Conservation (phyloP, 2,329 filamentous ascomycete species). For the Colletotrichum higginsianum region DNA sequence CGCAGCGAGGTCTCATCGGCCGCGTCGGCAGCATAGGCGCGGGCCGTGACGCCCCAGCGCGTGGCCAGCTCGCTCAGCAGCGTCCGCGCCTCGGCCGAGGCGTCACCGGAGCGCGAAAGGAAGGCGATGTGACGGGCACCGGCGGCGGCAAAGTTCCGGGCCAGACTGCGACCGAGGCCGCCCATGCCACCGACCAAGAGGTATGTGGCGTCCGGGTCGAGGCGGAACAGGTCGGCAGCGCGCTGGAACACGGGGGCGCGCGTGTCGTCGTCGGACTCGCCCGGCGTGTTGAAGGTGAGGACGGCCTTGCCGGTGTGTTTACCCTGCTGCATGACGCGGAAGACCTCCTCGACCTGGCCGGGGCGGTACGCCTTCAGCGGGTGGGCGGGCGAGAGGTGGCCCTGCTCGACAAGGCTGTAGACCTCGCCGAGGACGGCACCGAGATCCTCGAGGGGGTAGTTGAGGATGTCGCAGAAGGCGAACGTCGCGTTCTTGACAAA, state of each 20-base stretch:
- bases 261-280: too few relatives aligned
- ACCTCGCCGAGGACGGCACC: background rate
- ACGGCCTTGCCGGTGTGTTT: slow-evolving; percentile 60
- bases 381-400: slow-evolving; percentile 28
- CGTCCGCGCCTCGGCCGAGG: slow-evolving; percentile 22
- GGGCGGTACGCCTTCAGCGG: slow-evolving; percentile 43
- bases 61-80: too few relatives aligned
- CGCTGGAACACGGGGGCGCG: background rate
- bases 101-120: slow-evolving; percentile 47
- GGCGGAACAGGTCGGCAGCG: background rate
- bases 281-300: slow-evolving; percentile 11
- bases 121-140: slow-evolving; percentile 51
- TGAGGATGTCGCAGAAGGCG: slow-evolving; percentile 50
- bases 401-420: background rate
- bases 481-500: slow-evolving; percentile 58
- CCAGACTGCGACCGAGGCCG: slow-evolving; percentile 47
- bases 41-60: slow-evolving; percentile 5
- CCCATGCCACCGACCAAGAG: slow-evolving; percentile 51
- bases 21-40: slow-evolving; percentile 51
- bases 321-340: slow-evolving; percentile 57
- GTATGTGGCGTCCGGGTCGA: slow-evolving; percentile 47
- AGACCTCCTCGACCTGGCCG: slow-evolving; percentile 52
- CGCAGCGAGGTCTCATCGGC: slow-evolving; percentile 39
- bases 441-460: slow-evolving; percentile 43
- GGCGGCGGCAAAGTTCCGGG: slow-evolving; percentile 45